Base-by-base conservation (phyloP, 73 alveolate genomes). In the Paramecium caudatum region DNA sequence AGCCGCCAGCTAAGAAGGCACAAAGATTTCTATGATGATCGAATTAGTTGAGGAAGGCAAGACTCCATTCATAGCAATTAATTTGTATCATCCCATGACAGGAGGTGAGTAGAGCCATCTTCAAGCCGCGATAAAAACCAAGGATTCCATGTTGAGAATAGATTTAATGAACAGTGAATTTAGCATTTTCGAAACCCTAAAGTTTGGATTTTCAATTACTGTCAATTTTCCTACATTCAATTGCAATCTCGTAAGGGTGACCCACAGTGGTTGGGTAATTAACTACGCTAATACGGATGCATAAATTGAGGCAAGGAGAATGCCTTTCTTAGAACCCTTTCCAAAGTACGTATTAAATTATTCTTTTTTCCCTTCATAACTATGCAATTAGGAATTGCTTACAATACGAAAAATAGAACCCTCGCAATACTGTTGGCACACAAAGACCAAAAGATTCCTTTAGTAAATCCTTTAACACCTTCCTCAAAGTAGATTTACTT, bases 51-150 rank as follows among this genome's bases (percentile, higher is more conserved):
- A 65, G 39, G 17, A 33, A 15, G 39, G 47, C 19, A 1, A 65
- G 83, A n/a, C 8, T 33, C 62, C 39, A 41, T 23, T 74, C 88
- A 45, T 74, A 74, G n/a, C 39, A 2, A 74, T 74, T 74, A 1
- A 74, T 74, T 74, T 74, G 15, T 19, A 74, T 74, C 88, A 74
- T 74, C 2, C 88, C 88, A 74, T 74, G 88, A 9, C 21, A 27
- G 16, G 88, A 36, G 2, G 47, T 7, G 5, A 74, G 5, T 21
- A 74, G 19, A 3, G 43, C 10, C 88, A 74, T 74, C 32, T 37
- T 37, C 13, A 74, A 10, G 16, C 88, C 88, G 1, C 88, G 19
- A 74, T 74, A 74, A 45, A 74, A 74, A 3, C 88, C 88, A 17
- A 41, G 21, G 6, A 19, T 2, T 15, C 88, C 88, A 45, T 74